A percentile compares a stretch with the other conserved stretches of the same genome.
Evolutionary conservation across 345 rosid genomes (phyloP).

Genomic region (Sisymbrium altissimum): DNA sequence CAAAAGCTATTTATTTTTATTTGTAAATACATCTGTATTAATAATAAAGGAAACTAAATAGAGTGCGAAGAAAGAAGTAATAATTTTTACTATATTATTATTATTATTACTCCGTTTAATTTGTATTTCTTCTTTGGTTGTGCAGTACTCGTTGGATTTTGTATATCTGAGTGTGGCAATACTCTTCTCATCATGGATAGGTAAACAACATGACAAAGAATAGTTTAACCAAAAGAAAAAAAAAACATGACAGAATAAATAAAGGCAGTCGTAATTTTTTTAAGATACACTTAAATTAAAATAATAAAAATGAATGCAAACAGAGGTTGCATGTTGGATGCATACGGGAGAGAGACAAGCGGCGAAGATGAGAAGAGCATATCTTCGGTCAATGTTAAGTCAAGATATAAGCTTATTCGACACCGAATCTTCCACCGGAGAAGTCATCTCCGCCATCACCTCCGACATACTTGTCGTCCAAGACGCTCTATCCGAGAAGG

Average conservation of each 20-base stretch:
- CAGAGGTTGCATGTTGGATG: constrained; percentile 99
- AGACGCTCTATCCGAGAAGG: constrained; percentile 97
- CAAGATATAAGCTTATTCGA: constrained; percentile 90
- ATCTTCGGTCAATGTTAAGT: constrained; percentile 66
- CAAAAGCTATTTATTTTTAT: neutral
- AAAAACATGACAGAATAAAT: neutral
- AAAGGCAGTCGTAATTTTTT: neutral
- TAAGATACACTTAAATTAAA: neutral
- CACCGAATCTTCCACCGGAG: constrained; percentile 89
- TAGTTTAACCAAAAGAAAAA: too few species aligned
- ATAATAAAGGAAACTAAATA: too few species aligned
- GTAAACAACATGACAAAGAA: constrained; percentile 36
- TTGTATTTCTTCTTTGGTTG: neutral
- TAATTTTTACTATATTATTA: neutral
- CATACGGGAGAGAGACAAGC: constrained; percentile 93
- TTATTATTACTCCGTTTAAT: neutral
- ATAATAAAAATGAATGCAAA: neutral
- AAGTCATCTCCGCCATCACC: constrained; percentile 83
- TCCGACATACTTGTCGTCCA: constrained; percentile 84
- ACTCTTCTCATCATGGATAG: constrained; percentile 86
- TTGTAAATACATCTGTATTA: neutral
- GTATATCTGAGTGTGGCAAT: constrained; percentile 86
- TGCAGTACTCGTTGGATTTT: constrained; percentile 97
- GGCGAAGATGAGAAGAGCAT: constrained; percentile 90
- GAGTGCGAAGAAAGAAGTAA: too few species aligned